Base-by-base conservation (phyloP, 2,329 filamentous ascomycete genomes). In the Calonectria pseudoturangicola region DNA sequence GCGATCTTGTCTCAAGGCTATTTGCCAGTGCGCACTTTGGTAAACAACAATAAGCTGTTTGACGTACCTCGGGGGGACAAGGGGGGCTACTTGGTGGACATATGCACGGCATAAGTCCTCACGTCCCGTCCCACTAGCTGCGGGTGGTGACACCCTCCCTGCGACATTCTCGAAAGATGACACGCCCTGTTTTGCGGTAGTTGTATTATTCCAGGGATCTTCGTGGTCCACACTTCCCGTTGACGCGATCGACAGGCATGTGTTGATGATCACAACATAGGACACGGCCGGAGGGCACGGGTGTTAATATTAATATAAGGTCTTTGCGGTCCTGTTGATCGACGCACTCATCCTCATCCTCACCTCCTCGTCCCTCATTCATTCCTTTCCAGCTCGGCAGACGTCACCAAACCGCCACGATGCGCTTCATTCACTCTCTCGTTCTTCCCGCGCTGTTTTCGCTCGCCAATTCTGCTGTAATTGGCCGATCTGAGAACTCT, bases 391-490 rank as follows among this genome's bases (percentile, higher is more conserved):
- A 36, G n/a, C 21, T 30, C 27, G 21, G 45, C 13, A 48, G 45
- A 48, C 45, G 45, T 13, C 45, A 25, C n/a, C 33, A 4, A 48
- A n/a, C 43, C 36, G 33, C 50, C 28, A 75, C 30, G 18, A 80
- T 80, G 79, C 58, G 73, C 4, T 71, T 78, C 60, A 21, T 77
- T 39, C 36, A 73, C 2, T 43, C 71, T 3, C 33, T 66, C 12
- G 28, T 71, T 5, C 62, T 79, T 2, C 63, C 73, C 0, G 68
- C 62, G 3, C 73, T 80, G 54, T 21, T 67, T 0, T 66, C 73
- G 18, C 67, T 80, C 1, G n/a, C 28, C n/a, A 68, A 67, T 41
- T 72, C 78, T 33, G 76, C 72, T 25, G 75, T 66, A 39, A 72
- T 78, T 54, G 65, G 66, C 7, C 36, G 36, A 41, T 41, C 62